phyloP scores from a whole-genome alignment of 2,329 filamentous ascomycete genomes.

The Blastomyces emzantsi region DNA sequence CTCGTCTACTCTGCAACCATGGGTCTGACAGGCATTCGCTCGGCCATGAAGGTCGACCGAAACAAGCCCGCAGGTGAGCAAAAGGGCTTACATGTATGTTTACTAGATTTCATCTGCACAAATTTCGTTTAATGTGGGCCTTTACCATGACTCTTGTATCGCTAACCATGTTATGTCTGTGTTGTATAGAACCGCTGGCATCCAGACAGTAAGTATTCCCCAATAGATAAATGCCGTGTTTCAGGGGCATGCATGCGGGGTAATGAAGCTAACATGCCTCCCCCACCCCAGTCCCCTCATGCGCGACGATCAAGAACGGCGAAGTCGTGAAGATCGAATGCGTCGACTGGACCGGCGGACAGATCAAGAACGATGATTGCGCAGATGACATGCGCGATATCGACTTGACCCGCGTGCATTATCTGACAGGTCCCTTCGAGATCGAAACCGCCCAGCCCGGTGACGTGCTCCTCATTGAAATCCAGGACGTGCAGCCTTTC shows the following conservation, averaged over 20 bases:
- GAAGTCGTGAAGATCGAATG: constrained; percentile 94
- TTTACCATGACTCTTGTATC: neutral
- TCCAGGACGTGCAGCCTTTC: constrained; percentile 86
- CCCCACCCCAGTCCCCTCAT: constrained; percentile 56
- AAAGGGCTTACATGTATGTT: constrained; percentile 58
- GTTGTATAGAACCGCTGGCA: constrained; percentile 76
- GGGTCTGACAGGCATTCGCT: constrained; percentile 49
- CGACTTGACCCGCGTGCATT: constrained; percentile 76
- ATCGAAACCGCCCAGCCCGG: constrained; percentile 76
- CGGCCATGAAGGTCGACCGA: constrained; percentile 62
- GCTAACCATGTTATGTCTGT: constrained; percentile 11
- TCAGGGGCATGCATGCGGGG: neutral
- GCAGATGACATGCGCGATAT: constrained; percentile 83
- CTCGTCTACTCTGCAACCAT: constrained; percentile 20
- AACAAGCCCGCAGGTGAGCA: constrained; percentile 64
- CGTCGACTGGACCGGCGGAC: constrained; percentile 67
- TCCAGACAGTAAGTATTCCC: constrained; percentile 61
- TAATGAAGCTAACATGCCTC: neutral
- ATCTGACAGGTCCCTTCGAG: constrained; percentile 82
- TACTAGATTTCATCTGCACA: constrained; percentile 17
- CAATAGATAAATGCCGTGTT: neutral
- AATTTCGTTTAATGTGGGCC: neutral
- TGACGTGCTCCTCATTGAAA: constrained; percentile 77
- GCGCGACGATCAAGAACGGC: constrained; percentile 64
- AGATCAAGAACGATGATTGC: constrained; percentile 80